Evolutionary conservation across 257 asterid species (phyloP), one percentile per base, ranked within the genome.

Genomic region (Ligustrum vulgare): DNA sequence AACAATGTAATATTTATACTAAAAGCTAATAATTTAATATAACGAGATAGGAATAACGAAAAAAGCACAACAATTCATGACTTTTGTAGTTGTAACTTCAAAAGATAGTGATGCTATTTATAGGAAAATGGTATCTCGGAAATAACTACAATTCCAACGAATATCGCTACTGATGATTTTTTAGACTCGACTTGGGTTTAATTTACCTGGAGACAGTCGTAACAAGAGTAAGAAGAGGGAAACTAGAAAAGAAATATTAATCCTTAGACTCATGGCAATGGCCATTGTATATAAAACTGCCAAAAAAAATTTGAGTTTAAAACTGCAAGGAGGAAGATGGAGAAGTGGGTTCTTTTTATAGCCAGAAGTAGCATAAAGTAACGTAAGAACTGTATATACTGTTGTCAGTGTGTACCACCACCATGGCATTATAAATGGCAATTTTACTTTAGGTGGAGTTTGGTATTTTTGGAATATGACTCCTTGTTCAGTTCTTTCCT

Each of bases 171-270:
- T 13, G 25, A 16, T 1, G 64, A 20, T 23, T 43, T 20, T 25
- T 10, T 28, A 72, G 16, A 10, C 43, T 13, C 16, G 51, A 49
- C 12, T 32, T 39, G 13, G 69, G 49, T 7, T 12, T 75, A 62
- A 64, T 82, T 82, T 75, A 91, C 96, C 93, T 75, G 87, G 62
- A 63, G 83, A 84, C 34, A 10, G 33, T 18, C 86, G 60, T 79
- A 77, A 76, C 73, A 84, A 54, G 74, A 90, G 77, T 25, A 86
- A 54, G 34, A 87, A 45, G 74, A 84, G 73, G 56, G 71, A 70
- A 32, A 83, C 63, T 1, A 78, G 75, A 75, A 79, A 60, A 78
- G 71, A 83, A 65, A 79, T 72, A 81, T 75, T 82, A 64, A 85
- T 54, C 65, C 76, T 90, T 3, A 77, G 62, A 65, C 72, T 78